Evolutionary conservation across 805 yeast species (phyloP).

Genomic region (Saccharomycopsis olivae): DNA sequence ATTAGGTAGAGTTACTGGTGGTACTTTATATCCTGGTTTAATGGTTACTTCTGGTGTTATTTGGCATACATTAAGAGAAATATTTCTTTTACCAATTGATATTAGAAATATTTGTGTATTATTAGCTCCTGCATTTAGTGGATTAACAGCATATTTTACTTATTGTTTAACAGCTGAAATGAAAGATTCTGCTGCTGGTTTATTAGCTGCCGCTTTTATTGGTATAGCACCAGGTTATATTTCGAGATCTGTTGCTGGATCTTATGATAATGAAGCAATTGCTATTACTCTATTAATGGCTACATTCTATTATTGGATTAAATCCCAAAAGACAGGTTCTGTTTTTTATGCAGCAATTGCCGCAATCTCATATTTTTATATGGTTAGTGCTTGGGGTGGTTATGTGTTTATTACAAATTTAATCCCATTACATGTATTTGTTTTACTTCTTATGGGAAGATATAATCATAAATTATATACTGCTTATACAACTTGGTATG

Average conservation of each 20-base stretch:
- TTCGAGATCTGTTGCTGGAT: slow-evolving; percentile 96
- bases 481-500: slow-evolving; percentile 94
- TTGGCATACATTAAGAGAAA: slow-evolving; percentile 56
- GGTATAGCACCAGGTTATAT: slow-evolving; percentile 98
- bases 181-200: slow-evolving; percentile 82
- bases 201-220: slow-evolving; percentile 87
- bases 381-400: slow-evolving; percentile 99
- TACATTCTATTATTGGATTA: slow-evolving; percentile 93
- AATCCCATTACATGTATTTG: slow-evolving; percentile 91
- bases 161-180: slow-evolving; percentile 82
- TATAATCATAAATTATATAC: slow-evolving; percentile 74
- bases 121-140: slow-evolving; percentile 94
- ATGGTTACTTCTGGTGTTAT: slow-evolving; percentile 96
- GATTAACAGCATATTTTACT: slow-evolving; percentile 83
- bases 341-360: slow-evolving; percentile 74
- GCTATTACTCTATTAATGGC: slow-evolving; percentile 94
- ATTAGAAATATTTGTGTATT: slow-evolving; percentile 93
- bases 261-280: slow-evolving; percentile 97
- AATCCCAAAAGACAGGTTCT: slow-evolving; percentile 84
- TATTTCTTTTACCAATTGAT: slow-evolving; percentile 73
- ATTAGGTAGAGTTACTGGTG: slow-evolving; percentile 97
- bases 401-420: slow-evolving; percentile 97
- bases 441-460: slow-evolving; percentile 87
- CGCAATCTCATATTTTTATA: slow-evolving; percentile 87
- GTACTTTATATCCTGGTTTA: slow-evolving; percentile 94